Evolutionary conservation across 1,139 yeast species (phyloP).

Genomic region (Yamadazyma dushanensis): DNA sequence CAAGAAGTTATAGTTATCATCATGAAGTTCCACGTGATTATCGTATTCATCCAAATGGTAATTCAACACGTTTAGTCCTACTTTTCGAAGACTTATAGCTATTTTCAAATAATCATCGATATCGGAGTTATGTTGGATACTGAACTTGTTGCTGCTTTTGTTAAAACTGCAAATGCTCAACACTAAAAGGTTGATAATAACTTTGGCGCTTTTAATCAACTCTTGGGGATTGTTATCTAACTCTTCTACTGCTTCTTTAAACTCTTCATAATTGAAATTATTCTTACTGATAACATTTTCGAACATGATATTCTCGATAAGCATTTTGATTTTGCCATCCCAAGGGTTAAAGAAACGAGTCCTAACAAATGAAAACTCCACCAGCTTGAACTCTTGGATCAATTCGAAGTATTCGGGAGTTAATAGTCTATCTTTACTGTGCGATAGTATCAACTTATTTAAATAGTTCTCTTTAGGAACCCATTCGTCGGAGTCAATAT

Average conservation of each 20-base stretch:
- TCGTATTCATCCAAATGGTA: conserved; percentile 47
- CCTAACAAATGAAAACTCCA: conserved; percentile 26
- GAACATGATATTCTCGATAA: conserved; percentile 28
- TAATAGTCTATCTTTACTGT: conserved; percentile 4
- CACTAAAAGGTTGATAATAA: conserved; percentile 25
- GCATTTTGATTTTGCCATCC: conserved; percentile 32
- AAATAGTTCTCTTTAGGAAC: conserved; percentile 24
- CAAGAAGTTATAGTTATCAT: conserved; percentile 24
- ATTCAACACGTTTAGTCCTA: conserved; percentile 36
- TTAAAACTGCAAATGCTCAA: conserved; percentile 32
- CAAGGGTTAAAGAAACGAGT: conserved; percentile 27
- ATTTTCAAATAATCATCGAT: conserved; percentile 29
- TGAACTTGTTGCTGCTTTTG: conserved; percentile 13
- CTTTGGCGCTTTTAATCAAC: conserved; percentile 23
- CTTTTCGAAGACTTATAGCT: conserved; percentile 40
- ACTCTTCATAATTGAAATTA: conserved; percentile 4
- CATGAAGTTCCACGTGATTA: conserved; percentile 21
- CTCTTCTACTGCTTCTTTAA: conserved; percentile 9
- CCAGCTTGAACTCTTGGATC: conserved; percentile 14
- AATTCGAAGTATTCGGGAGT: conserved; percentile 7
- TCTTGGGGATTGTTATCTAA: conserved; percentile 8
- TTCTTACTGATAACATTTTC: conserved; percentile 23
- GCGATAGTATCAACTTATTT: conserved; percentile 8
- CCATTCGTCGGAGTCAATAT: conserved; percentile 48
- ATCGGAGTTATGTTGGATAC: conserved; percentile 14